Base-by-base conservation (phyloP, 768 basidiomycete species). In the Rhizopogon vesiculosus region DNA sequence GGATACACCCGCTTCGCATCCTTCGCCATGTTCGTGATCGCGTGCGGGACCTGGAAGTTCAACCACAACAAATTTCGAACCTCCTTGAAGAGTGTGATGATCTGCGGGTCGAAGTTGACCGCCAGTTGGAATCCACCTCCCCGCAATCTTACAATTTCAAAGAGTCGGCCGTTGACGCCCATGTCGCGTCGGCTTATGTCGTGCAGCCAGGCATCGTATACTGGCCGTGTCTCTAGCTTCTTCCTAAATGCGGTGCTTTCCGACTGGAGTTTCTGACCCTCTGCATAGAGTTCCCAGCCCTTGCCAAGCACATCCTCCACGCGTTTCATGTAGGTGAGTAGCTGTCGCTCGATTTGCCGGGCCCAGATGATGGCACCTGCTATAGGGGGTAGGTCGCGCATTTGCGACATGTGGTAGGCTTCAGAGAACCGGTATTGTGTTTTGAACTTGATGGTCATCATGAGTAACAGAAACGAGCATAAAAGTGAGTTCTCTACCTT, bases 331-430 rank as follows among this genome's bases (percentile, higher is more conserved):
- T 98, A 98, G 1, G 93, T 87, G 56, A 89, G 79, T 2, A 99
- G 84, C 66, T 99, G 97, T 3, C 94, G 85, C 64, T 98, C 96
- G 58, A 99, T 99, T 75, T 98, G 97, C n/a, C 89, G 82, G 0
- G 97, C 96, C 97, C 97, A 99, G 63, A 96, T 93, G 69, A 98
- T 97, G 16, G 97, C 92, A 28, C 94, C 93, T 1, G 97, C 92
- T 53, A 99, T 97, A n/a, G 95, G 93, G 2, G 96, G 96, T 9
- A 98, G 78, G 69, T 99, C 97, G 25, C 97, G 92, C 86, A 98
- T 93, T 70, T 97, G 94, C 0, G 95, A 89, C 96, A 98, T 98
- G 72, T 97, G 93, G 67, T 90, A 95, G 8, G 95, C 91, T 73
- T 98, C 92, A 1, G 94, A 98, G 69, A 85, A 87, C 13, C 94